phyloP scores from a whole-genome alignment of 768 basidiomycete genomes.

The Termitomyces sp. region DNA sequence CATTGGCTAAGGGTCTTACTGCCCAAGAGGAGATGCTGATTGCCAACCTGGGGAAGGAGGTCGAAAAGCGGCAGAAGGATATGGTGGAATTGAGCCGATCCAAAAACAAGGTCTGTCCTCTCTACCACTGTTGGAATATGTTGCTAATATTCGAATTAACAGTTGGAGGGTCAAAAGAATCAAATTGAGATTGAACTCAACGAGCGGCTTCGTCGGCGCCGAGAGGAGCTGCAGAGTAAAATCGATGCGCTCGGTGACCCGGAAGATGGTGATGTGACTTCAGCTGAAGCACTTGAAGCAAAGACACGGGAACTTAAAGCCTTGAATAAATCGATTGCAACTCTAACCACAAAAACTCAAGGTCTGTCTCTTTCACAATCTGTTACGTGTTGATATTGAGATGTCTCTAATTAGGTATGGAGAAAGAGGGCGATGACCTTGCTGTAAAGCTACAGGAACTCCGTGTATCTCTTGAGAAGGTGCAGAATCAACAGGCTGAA shows the following conservation, averaged over 20 bases:
- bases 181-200: constrained; percentile 89
- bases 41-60: constrained; percentile 65
- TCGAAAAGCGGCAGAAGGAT: constrained; percentile 69
- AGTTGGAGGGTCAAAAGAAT: constrained; percentile 78
- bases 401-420: constrained; percentile 46
- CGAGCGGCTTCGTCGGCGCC: constrained; percentile 77
- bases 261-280: constrained; percentile 50
- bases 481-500: constrained; percentile 81
- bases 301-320: constrained; percentile 66
- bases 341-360: constrained; percentile 59
- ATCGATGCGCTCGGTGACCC: constrained; percentile 73
- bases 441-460: constrained; percentile 64
- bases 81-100: constrained; percentile 64
- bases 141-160: not conserved
- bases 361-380: constrained; percentile 31
- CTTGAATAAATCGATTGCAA: constrained; percentile 63
- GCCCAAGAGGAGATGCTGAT: constrained; percentile 68
- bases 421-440: constrained; percentile 67
- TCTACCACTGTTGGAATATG: not conserved
- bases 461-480: constrained; percentile 60
- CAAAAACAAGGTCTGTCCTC: constrained; percentile 61
- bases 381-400: not conserved
- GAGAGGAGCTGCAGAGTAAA: constrained; percentile 73
- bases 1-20: constrained; percentile 73
- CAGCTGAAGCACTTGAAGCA: constrained; percentile 64